Base-by-base conservation (phyloP, 202 grass and related monocot species). In the Schoenoplectus tabernaemontani region DNA sequence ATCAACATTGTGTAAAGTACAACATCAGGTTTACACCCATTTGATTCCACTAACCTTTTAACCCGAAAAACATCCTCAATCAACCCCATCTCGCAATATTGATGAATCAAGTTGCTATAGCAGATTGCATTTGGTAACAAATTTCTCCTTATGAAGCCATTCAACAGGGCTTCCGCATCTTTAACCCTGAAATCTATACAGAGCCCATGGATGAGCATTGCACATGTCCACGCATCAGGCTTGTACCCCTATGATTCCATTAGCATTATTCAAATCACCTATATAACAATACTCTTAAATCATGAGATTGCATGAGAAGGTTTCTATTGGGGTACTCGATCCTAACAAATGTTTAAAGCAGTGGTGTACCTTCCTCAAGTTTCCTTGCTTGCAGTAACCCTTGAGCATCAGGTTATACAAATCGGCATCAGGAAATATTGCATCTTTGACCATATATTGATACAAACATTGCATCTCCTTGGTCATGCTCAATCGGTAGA, bases 371-470 rank as follows among this genome's bases (percentile, higher is more conserved):
- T 57, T 37, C 9, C 63, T 53, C 23, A 97, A 66, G 22, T 89
- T 85, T 7, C 93, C 88, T 48, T 91, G 83, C 78, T 87, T 97
- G 87, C 88, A 93, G 77, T 90, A 82, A 13, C 87, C 76, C 86
- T 94, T 94, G 41, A 97, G 88, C 89, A 97, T 92, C n/a, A 66
- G 76, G 59, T 97, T 97, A 83, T 92, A 94, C n/a, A 88, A 91
- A 57, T 83, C 57, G 0, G 63, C 16, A 53, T 92, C 86, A 1
- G 89, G 89, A 77, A 92, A 64, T 56, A 89, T 82, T 7, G 86
- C 89, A 81, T 87, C 86, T 83, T 82, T 83, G 26, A 86, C 69
- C 13, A 97, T 87, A 82, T 77, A 82, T 6, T 64, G 72, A 78
- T 82, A 94, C 72, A 94, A 77, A 38, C 70, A 46, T 79, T 64